A percentile compares a stretch with the other conserved stretches of the same genome.
Conservation (phyloP, 371 early-diverging fungal genomes). For the Mucor irregularis region DNA sequence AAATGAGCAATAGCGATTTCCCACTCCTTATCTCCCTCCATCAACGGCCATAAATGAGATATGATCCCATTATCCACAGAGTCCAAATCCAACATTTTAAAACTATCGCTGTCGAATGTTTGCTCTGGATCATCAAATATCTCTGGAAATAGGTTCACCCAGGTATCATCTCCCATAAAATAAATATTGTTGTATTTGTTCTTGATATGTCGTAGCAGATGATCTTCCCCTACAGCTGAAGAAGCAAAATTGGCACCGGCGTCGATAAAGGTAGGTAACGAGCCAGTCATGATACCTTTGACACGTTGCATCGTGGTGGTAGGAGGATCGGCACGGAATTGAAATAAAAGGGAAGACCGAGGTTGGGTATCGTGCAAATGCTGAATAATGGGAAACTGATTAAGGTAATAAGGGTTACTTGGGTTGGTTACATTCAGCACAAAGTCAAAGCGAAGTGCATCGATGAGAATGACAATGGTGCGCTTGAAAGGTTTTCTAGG, state of each 20-base stretch:
- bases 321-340: slow-evolving; percentile 94
- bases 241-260: slow-evolving; percentile 93
- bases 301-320: slow-evolving; percentile 96
- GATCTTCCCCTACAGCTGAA: slow-evolving; percentile 83
- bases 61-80: slow-evolving; percentile 90
- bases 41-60: slow-evolving; percentile 59
- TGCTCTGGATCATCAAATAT: slow-evolving; percentile 54
- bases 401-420: slow-evolving; percentile 58
- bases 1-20: slow-evolving; percentile 88
- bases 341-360: slow-evolving; percentile 69
- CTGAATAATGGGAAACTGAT: slow-evolving; percentile 76
- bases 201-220: slow-evolving; percentile 57
- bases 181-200: slow-evolving; percentile 54
- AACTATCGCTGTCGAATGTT: slow-evolving; percentile 78
- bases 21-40: slow-evolving; percentile 51
- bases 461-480: slow-evolving; percentile 81
- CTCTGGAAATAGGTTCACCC: slow-evolving; percentile 83
- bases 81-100: slow-evolving; percentile 92
- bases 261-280: slow-evolving; percentile 92
- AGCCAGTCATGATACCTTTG: slow-evolving; percentile 89
- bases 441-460: slow-evolving; percentile 90
- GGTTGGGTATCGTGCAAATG: slow-evolving; percentile 55
- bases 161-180: slow-evolving; percentile 94
- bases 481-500: slow-evolving; percentile 9
- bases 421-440: slow-evolving; percentile 23